Conservation (phyloP, 2,329 filamentous ascomycete species). For the Westerdykella aurantiaca region DNA sequence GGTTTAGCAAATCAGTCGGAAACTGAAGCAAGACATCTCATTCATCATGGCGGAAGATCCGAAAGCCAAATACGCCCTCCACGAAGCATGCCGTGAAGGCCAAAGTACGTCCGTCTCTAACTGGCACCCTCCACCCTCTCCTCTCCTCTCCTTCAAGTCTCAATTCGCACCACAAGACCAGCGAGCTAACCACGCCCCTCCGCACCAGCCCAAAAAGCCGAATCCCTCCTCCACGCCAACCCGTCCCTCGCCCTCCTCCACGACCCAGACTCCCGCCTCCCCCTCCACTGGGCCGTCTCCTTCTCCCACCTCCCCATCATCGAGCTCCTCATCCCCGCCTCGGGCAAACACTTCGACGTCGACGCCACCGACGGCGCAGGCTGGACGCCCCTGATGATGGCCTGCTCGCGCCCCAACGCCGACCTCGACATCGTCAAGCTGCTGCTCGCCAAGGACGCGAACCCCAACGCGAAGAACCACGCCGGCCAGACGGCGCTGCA, state of each 20-base stretch:
- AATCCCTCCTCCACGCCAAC: conserved; percentile 71
- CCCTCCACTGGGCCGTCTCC: conserved; percentile 90
- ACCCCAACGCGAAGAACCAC: conserved; percentile 67
- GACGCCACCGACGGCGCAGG: conserved; percentile 76
- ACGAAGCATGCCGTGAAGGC: conserved; percentile 80
- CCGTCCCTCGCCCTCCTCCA: conserved; percentile 66
- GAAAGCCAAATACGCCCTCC: conserved; percentile 68
- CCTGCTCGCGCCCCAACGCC: conserved; percentile 65
- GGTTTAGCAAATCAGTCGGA: too few relatives aligned
- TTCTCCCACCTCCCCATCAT: conserved; percentile 74
- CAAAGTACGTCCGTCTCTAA: conserved; percentile 55
- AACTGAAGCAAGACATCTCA: neutral
- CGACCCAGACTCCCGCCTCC: conserved; percentile 83
- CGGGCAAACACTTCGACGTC: conserved; percentile 64
- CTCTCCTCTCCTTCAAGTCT: neutral
- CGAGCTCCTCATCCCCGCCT: conserved; percentile 59
- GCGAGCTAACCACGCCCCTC: conserved; percentile 32
- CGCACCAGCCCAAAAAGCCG: conserved; percentile 58
- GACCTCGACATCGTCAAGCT: conserved; percentile 60
- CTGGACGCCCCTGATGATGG: conserved; percentile 83
- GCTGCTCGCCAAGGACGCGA: conserved; percentile 63
- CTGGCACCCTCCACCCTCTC: conserved; percentile 4
- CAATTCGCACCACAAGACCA: conserved; percentile 38
- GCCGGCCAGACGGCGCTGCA: conserved; percentile 80
- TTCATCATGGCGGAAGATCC: conserved; percentile 18